Base-by-base conservation (phyloP, 352 stramenopile species). In the Pythium aristosporum region DNA sequence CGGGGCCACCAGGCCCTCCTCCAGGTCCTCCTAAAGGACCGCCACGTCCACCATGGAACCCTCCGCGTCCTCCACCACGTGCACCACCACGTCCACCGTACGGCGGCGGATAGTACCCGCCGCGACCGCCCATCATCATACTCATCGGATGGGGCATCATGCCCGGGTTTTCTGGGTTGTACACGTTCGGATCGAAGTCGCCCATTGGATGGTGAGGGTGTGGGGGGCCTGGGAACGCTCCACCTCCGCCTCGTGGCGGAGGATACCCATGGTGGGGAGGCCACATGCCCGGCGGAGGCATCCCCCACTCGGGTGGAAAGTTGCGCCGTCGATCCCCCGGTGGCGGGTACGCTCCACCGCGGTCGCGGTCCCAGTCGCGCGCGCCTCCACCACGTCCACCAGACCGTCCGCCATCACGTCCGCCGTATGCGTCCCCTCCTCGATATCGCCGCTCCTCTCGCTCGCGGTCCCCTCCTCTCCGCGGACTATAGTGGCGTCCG, bases 231-330 rank as follows among this genome's bases (percentile, higher is more conserved):
- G 46, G 46, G 23, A 37, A 52, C 21, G 46, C 52, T 20, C 61
- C 76, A 79, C 42, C 44, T 13, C 50, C 72, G 3, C 77, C 71
- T 15, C 73, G 71, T 3, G 75, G 79, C 13, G 77, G 77, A 51
- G 54, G 54, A 32, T 82, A 80, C 16, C 42, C 52, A 51, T 65
- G 59, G 42, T 66, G 63, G 46, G 82, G 82, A 39, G 73, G 73
- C 84, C 84, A 92, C 77, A 91, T 89, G 18, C 74, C 74, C 63
- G 79, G 80, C 9, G 80, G 81, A 28, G 69, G 72, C 77, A 91
- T 89, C 9, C 72, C 76, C 81, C 82, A 91, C 60, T 91, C 82
- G 0, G 76, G 75, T 32, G 78, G 75, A 42, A 80, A 88, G 60
- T 89, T 87, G 56, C 79, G 75, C 53, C 76, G 80, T 3, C 78